phyloP scores from a whole-genome alignment of 2,329 filamentous ascomycete genomes.

The Aspergillus texensis region DNA sequence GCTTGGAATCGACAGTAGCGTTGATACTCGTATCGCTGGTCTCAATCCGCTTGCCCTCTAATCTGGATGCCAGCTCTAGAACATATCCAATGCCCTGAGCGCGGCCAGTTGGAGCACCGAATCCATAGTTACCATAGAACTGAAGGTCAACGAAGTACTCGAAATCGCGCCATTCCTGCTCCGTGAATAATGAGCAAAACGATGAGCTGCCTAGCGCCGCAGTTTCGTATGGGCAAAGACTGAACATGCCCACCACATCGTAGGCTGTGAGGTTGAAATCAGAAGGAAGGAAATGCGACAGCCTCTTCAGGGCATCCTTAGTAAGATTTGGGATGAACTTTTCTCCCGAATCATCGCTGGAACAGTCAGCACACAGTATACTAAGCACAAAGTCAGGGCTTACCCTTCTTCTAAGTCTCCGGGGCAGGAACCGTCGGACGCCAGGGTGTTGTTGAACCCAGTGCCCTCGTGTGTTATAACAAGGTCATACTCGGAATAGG shows the following conservation, averaged over 20 bases:
- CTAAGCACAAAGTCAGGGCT: slow-evolving; percentile 11
- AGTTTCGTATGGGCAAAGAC: slow-evolving; percentile 58
- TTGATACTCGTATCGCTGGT: slow-evolving; percentile 57
- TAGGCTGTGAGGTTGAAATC: slow-evolving; percentile 54
- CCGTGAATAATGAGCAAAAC: slow-evolving; percentile 59
- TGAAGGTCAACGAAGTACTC: slow-evolving; percentile 57
- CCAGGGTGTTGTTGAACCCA: slow-evolving; percentile 55
- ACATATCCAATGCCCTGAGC: slow-evolving; percentile 57
- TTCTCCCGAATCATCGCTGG: slow-evolving; percentile 29
- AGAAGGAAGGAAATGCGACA: slow-evolving; percentile 51
- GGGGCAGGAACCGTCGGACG: slow-evolving; percentile 40
- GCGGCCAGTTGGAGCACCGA: slow-evolving; percentile 53
- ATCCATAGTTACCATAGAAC: slow-evolving; percentile 50
- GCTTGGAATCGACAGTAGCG: slow-evolving; percentile 51
- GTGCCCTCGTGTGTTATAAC: slow-evolving; percentile 55
- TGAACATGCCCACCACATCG: slow-evolving; percentile 56
- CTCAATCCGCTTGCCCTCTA: slow-evolving; percentile 52
- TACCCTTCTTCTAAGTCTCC: slow-evolving; percentile 35
- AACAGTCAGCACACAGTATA: neutral
- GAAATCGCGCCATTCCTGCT: slow-evolving; percentile 58
- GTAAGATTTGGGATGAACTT: slow-evolving; percentile 52
- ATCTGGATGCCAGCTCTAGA: slow-evolving; percentile 54
- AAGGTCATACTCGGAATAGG: slow-evolving; percentile 35
- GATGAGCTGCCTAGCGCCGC: slow-evolving; percentile 54
- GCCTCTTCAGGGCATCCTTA: slow-evolving; percentile 46